These are phyloP conservation scores for Teratosphaeria nubilosa DNA, from an alignment of 2,329 filamentous ascomycete species.

Conservation along the genomic window DNA sequence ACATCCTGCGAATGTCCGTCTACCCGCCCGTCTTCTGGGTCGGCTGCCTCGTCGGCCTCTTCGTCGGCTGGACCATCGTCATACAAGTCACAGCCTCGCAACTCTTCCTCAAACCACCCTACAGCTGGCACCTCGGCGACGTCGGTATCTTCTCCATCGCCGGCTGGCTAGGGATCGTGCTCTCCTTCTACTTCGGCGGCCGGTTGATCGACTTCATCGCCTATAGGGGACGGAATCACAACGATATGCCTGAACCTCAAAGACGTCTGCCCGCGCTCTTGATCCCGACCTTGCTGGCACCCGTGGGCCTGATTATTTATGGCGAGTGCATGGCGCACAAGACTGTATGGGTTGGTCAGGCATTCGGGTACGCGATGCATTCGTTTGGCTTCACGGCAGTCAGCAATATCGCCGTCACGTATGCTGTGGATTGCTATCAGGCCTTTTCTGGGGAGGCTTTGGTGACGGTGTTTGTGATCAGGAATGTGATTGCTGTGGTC, in stretches of 20 bases:
- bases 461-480: conserved; percentile 22
- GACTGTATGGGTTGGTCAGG: conserved; percentile 13
- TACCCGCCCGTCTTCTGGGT: conserved; percentile 17
- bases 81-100: conserved; percentile 17
- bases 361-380: conserved; percentile 22
- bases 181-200: conserved; percentile 18
- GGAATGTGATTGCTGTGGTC: conserved; percentile 19
- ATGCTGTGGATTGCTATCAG: conserved; percentile 20
- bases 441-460: conserved; percentile 20
- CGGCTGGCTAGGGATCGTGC: conserved; percentile 14
- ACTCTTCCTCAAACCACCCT: conserved; percentile 11
- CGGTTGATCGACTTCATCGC: conserved; percentile 21
- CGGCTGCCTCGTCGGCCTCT: conserved; percentile 13
- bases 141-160: conserved; percentile 17
- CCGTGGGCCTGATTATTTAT: conserved; percentile 23
- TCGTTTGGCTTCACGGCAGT: conserved; percentile 22
- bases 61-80: conserved; percentile 21
- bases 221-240: conserved; percentile 16
- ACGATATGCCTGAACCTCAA: conserved; percentile 13
- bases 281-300: conserved; percentile 19
- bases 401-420: conserved; percentile 21
- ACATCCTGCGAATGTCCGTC: conserved; percentile 14
- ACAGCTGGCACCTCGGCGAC: conserved; percentile 10
- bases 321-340: conserved; percentile 17
- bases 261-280: conserved; percentile 18